Evolutionary conservation across 768 basidiomycete species (phyloP), one percentile per base, ranked within the genome.

Genomic region (Tulasnella sp.): DNA sequence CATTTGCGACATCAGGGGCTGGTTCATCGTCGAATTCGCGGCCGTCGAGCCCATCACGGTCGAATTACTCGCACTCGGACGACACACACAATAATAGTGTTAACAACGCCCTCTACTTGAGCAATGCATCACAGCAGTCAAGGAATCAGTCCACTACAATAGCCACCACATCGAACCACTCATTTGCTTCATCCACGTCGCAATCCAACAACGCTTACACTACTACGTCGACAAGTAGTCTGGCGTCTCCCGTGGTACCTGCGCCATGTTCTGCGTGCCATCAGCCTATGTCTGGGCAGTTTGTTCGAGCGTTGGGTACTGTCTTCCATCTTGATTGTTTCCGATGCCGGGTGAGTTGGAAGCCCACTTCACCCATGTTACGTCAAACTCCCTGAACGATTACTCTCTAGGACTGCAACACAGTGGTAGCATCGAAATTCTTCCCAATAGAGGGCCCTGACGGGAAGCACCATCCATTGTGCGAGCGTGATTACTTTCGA

Each of bases 241-340:
- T 24, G 11, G 27, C 45, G 9, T 29, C 55, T 8, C 41, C 42
- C 15, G 34, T 38, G 55, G 41, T 42, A 5, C 47, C 47, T 17
- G 58, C 58, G 19, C 30, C n/a, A 32, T 64, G 63, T 51, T 53
- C 63, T 26, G 8, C 32, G 13, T 56, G 62, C 34, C 38, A 51
- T 17, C 59, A 53, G 26, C 62, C 63, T 9, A 74, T 97, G 82
- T 86, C 92, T 62, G 95, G 96, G 11, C 92, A 94, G 49, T 98
- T 97, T 72, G 96, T 99, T 34, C 81, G 96, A 61, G 96, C 96
- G 0, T 76, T 99, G 53, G 86, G 88, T 60, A 87, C 88, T 0
- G 91, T 97, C 23, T 98, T 85, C 69, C 96, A 99, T 72, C 73
- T 98, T n/a, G 88, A 89, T 66, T 99, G 96, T 75, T 99, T 99